Conservation (phyloP, 139 green algal species). For the Medakamo hakoo region DNA sequence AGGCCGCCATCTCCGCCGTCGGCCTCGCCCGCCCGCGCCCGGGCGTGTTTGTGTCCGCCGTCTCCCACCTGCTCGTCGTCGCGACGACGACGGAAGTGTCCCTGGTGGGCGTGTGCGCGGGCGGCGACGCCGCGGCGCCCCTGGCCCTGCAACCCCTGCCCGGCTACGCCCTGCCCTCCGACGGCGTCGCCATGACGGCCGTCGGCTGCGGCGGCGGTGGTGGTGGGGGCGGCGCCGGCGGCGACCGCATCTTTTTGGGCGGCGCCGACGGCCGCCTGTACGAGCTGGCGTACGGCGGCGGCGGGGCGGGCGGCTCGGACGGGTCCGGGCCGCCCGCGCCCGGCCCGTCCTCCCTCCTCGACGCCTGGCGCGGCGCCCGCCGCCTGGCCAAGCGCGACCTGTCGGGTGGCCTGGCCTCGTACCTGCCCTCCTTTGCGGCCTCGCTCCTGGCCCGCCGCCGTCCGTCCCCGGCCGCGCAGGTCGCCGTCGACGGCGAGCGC, state of each 20-base stretch:
- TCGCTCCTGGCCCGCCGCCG: slow-evolving; percentile 31
- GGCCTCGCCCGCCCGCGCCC: slow-evolving; percentile 46
- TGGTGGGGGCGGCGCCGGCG: slow-evolving; percentile 8
- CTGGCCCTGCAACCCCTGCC: slow-evolving; percentile 63
- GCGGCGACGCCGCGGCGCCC: slow-evolving; percentile 13
- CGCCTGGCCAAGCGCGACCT: slow-evolving; percentile 11
- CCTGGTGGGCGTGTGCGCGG: slow-evolving; percentile 65
- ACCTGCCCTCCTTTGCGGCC: slow-evolving; percentile 51
- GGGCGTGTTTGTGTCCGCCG: slow-evolving; percentile 75
- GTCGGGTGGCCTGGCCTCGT: slow-evolving; percentile 36
- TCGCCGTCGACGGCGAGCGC: slow-evolving; percentile 58
- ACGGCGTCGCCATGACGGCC: slow-evolving; percentile 66
- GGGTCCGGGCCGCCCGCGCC: too few species aligned
- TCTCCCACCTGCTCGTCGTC: slow-evolving; percentile 81
- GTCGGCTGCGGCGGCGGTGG: too few species aligned
- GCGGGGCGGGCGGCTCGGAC: slow-evolving; percentile 46
- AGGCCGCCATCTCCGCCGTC: slow-evolving; percentile 79
- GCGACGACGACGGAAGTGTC: slow-evolving; percentile 78
- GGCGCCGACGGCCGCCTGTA: slow-evolving; percentile 84
- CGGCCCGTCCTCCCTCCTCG: too few species aligned
- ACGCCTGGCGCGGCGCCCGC: too few species aligned
- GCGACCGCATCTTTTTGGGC: slow-evolving; percentile 79
- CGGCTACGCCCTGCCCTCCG: slow-evolving; percentile 56
- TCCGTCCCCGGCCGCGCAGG: slow-evolving; percentile 25
- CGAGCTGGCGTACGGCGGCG: slow-evolving; percentile 63